Percentiles rank a stretch among this genome's conserved stretches.
phyloP scores from a whole-genome alignment of 768 basidiomycete genomes.

The Scleroderma citrinum region DNA sequence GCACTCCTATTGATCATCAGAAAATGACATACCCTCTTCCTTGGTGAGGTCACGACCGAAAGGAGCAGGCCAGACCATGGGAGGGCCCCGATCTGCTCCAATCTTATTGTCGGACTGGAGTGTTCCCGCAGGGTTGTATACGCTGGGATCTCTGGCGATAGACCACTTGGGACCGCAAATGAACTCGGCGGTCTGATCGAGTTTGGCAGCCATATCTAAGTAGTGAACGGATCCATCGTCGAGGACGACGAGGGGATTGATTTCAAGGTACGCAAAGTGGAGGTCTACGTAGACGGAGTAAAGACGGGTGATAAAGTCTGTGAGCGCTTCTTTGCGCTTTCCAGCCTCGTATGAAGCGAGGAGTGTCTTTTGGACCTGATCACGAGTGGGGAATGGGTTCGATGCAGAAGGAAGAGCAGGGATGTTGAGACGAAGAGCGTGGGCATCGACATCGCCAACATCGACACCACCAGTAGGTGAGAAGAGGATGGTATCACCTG shows the following conservation, averaged over 20 bases:
- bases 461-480: constrained; percentile 99
- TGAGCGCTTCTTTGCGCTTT: constrained; percentile 83
- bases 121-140: constrained; percentile 53
- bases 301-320: constrained; percentile 91
- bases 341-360: constrained; percentile 72
- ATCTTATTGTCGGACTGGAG: constrained; percentile 38
- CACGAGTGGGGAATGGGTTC: constrained; percentile 75
- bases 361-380: constrained; percentile 65
- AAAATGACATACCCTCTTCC: constrained; percentile 53
- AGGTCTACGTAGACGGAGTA: constrained; percentile 98
- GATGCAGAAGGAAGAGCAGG: constrained; percentile 46
- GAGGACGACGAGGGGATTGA: constrained; percentile 95
- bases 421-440: constrained; percentile 85
- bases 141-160: constrained; percentile 83
- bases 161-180: constrained; percentile 99
- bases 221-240: constrained; percentile 82
- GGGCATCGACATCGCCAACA: constrained; percentile 96
- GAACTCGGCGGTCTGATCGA: constrained; percentile 98
- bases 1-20: not conserved
- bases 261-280: constrained; percentile 99
- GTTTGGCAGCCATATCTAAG: constrained; percentile 99
- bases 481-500: constrained; percentile 96
- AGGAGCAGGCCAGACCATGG: constrained; percentile 94
- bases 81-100: constrained; percentile 90
- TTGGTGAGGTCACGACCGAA: constrained; percentile 97